A percentile compares a stretch with the other conserved stretches of the same genome.
Evolutionary conservation across 495 filamentous ascomycete species (phyloP).

Genomic region (Penicillium flavigenum): DNA sequence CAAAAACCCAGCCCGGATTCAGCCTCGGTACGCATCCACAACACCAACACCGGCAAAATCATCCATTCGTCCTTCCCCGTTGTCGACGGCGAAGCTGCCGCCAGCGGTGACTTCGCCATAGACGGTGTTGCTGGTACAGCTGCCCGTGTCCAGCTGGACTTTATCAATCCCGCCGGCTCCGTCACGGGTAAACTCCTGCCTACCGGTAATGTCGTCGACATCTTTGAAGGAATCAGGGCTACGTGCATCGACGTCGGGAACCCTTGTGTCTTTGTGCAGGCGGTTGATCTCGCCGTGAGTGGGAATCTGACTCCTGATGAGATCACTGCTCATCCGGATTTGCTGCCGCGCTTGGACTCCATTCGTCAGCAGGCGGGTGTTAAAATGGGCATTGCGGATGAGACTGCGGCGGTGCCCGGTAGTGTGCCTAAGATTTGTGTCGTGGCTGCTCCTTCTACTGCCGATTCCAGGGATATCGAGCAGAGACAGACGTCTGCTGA

Average conservation of each 20-base stretch:
- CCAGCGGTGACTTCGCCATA: conserved; percentile 58
- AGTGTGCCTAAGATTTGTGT: conserved; percentile 68
- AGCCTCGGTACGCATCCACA: conserved; percentile 48
- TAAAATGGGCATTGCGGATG: conserved; percentile 59
- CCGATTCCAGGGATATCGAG: conserved; percentile 16
- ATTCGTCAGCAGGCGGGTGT: conserved; percentile 61
- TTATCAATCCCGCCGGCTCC: conserved; percentile 64
- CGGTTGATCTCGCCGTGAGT: conserved; percentile 49
- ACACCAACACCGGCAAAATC: conserved; percentile 55
- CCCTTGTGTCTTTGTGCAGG: conserved; percentile 63
- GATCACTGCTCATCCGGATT: conserved; percentile 45
- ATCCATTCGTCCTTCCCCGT: conserved; percentile 51
- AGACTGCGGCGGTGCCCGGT: conserved; percentile 44
- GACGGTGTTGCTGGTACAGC: conserved; percentile 65
- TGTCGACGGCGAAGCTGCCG: conserved; percentile 47
- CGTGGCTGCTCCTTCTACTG: conserved; percentile 43
- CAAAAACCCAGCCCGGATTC: background rate
- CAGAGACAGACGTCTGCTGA: conserved; percentile 23
- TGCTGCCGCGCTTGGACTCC: conserved; percentile 55
- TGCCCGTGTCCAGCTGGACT: conserved; percentile 58
- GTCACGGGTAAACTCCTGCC: conserved; percentile 66
- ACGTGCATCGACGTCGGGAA: conserved; percentile 65
- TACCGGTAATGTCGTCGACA: conserved; percentile 58
- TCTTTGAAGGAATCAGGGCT: conserved; percentile 51
- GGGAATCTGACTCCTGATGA: conserved; percentile 53